Conservation (phyloP, 192 early-diverging fungal genomes). For the Nowakowskiella sp. region DNA sequence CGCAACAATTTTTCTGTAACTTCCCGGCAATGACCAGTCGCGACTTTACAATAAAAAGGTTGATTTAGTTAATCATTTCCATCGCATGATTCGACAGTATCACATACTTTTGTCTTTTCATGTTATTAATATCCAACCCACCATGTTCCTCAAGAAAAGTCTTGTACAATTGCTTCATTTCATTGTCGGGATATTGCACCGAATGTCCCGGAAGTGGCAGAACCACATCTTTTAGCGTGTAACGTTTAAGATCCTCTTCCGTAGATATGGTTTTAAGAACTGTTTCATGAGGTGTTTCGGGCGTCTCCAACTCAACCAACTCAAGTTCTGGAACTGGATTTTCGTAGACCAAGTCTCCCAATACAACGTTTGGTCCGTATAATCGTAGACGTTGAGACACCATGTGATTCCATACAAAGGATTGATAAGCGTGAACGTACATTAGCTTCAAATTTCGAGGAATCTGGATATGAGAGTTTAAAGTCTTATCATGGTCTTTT, state of each 20-base stretch:
- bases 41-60: not conserved
- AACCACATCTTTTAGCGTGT: slow-evolving; percentile 82
- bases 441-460: slow-evolving; percentile 79
- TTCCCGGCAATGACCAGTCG: slow-evolving; percentile 29
- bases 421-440: slow-evolving; percentile 97
- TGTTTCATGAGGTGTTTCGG: not conserved
- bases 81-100: no score
- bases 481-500: no score
- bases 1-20: slow-evolving; percentile 37
- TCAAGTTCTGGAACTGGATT: slow-evolving; percentile 14
- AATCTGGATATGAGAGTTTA: slow-evolving; percentile 47
- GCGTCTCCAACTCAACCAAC: slow-evolving; percentile 6
- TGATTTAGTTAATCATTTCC: no score
- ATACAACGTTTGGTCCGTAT: slow-evolving; percentile 60
- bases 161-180: slow-evolving; percentile 54
- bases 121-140: slow-evolving; percentile 55
- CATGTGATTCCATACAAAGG: slow-evolving; percentile 85
- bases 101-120: slow-evolving; percentile 43
- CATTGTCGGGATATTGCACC: slow-evolving; percentile 73
- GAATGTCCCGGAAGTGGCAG: slow-evolving; percentile 81
- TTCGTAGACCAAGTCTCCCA: slow-evolving; percentile 76
- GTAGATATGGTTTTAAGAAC: slow-evolving; percentile 46
- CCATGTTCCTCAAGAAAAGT: slow-evolving; percentile 66
- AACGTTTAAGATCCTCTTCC: slow-evolving; percentile 57
- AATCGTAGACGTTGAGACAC: slow-evolving; percentile 62